Evolutionary conservation across 441 rosid genomes (phyloP).

Genomic region (Aquilaria agallochum): DNA sequence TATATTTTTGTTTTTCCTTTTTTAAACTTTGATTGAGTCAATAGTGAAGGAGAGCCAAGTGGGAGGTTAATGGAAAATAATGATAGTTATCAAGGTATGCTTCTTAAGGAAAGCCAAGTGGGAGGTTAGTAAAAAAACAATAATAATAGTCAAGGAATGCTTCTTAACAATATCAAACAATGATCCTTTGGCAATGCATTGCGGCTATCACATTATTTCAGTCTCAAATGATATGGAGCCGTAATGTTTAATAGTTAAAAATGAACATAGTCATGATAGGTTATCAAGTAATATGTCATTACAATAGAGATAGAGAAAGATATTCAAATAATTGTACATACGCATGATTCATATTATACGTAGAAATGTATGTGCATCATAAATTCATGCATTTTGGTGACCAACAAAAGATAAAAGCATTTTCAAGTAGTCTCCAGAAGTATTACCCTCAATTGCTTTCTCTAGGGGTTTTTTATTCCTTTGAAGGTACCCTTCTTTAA

Average conservation of each 20-base stretch:
- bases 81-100: too few species aligned
- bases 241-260: not conserved
- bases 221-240: not conserved
- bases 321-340: not conserved
- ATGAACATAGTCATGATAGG: slow-evolving; percentile 5
- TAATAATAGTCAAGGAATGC: too few species aligned
- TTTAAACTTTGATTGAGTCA: too few species aligned
- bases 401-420: slow-evolving; percentile 84
- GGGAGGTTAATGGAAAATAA: too few species aligned
- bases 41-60: too few species aligned
- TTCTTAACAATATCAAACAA: too few species aligned
- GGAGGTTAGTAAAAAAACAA: too few species aligned
- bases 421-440: slow-evolving; percentile 80
- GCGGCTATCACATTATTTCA: too few species aligned
- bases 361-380: too few species aligned
- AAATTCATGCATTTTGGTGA: slow-evolving; percentile 43
- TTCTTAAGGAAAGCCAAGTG: too few species aligned
- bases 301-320: slow-evolving; percentile 2
- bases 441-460: slow-evolving; percentile 57
- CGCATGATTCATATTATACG: not conserved
- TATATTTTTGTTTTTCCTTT: too few species aligned
- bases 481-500: slow-evolving; percentile 67
- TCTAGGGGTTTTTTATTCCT: slow-evolving; percentile 69
- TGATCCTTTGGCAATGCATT: too few species aligned
- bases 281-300: not conserved